Conservation (phyloP, 148 eudicot genomes). For the Simmondsia chinensis region DNA sequence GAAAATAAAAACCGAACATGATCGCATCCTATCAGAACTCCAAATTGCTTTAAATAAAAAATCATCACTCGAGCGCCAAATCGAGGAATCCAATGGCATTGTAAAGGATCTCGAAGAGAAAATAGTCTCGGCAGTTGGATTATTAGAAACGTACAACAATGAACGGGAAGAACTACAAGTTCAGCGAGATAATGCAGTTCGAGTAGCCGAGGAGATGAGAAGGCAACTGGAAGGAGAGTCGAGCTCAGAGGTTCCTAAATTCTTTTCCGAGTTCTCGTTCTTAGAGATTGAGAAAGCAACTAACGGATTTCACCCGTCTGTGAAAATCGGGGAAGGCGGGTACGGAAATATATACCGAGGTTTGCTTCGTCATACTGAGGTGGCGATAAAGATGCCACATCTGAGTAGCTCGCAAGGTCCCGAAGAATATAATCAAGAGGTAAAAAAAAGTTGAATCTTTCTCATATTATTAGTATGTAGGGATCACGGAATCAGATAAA, state of each 20-base stretch:
- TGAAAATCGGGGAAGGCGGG: constrained; percentile 85
- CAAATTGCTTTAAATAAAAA: constrained; percentile 33
- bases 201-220: constrained; percentile 42
- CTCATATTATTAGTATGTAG: too few relatives aligned
- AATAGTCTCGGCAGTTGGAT: constrained; percentile 38
- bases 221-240: constrained; percentile 30
- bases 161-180: constrained; percentile 53
- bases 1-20: constrained; percentile 23
- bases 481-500: too few relatives aligned
- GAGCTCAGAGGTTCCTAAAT: constrained; percentile 22
- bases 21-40: constrained; percentile 34
- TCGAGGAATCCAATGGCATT: constrained; percentile 29
- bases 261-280: constrained; percentile 51
- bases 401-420: constrained; percentile 60
- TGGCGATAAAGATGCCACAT: constrained; percentile 64
- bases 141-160: constrained; percentile 44
- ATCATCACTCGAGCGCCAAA: constrained; percentile 40
- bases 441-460: constrained; percentile 5
- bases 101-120: constrained; percentile 46
- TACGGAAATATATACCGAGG: constrained; percentile 65
- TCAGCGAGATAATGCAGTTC: constrained; percentile 54
- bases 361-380: constrained; percentile 56
- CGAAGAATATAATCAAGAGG: constrained; percentile 80
- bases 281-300: constrained; percentile 74
- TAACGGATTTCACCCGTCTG: constrained; percentile 33